Evolutionary conservation across 108 stramenopile genomes (phyloP).

Genomic region (Schizochytrium sp.): DNA sequence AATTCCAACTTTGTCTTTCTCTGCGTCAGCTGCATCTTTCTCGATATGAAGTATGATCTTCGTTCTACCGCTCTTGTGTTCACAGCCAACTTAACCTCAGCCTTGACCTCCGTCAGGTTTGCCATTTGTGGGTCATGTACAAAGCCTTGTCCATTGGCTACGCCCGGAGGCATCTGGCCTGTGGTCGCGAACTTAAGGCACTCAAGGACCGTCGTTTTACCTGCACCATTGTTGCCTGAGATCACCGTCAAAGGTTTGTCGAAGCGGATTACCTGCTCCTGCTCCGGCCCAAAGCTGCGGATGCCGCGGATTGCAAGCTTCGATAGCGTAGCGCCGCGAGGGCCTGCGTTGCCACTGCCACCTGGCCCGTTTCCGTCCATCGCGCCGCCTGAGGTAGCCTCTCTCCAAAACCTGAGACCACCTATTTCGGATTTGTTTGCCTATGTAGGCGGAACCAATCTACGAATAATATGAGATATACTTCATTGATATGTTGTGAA

Average conservation of each 20-base stretch:
- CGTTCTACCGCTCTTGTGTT: constrained; percentile 77
- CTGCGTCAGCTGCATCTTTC: constrained; percentile 90
- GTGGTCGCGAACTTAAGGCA: constrained; percentile 96
- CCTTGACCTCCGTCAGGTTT: constrained; percentile 74
- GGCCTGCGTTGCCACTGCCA: neutral
- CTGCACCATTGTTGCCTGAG: constrained; percentile 87
- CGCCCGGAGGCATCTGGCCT: constrained; percentile 91
- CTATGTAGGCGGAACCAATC: too few relatives aligned
- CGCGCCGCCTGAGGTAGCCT: neutral
- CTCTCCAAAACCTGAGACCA: too few relatives aligned
- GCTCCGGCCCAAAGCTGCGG: constrained; percentile 93
- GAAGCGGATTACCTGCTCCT: constrained; percentile 93
- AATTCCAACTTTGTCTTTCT: constrained; percentile 79
- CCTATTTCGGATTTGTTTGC: too few relatives aligned
- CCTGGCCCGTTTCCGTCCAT: neutral
- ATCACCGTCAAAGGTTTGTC: constrained; percentile 96
- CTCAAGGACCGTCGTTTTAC: constrained; percentile 99
- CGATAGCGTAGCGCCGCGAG: constrained; percentile 56
- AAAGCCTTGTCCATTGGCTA: constrained; percentile 87
- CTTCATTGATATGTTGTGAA: too few relatives aligned
- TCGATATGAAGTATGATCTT: constrained; percentile 86
- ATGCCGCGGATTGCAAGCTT: constrained; percentile 96
- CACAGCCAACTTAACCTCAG: constrained; percentile 84
- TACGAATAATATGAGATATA: too few relatives aligned
- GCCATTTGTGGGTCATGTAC: constrained; percentile 90